Percentiles rank a stretch among this genome's conserved stretches.
Conservation (phyloP, 2,329 filamentous ascomycete species). For the Trichoderma sp. region DNA sequence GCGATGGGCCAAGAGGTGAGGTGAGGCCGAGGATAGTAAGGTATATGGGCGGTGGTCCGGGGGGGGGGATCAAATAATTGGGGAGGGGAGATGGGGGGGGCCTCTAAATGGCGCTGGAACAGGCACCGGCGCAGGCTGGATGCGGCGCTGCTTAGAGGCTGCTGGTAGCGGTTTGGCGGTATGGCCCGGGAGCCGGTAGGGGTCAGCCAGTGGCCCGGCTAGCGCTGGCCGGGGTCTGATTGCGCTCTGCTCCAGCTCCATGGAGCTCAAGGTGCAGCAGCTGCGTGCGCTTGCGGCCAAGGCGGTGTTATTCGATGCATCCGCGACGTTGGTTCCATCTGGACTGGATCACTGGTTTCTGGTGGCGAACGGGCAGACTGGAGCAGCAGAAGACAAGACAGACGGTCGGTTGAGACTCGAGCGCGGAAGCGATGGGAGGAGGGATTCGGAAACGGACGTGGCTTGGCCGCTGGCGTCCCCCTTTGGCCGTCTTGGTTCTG, state of each 20-base stretch:
- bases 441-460: neutral
- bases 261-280: too few relatives aligned
- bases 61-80: neutral
- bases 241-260: neutral
- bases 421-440: too few relatives aligned
- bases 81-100: neutral
- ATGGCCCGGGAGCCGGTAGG: neutral
- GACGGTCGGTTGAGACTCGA: neutral
- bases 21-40: conserved; percentile 15
- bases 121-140: conserved; percentile 18
- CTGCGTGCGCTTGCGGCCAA: conserved; percentile 19
- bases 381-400: neutral
- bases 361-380: neutral
- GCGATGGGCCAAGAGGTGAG: neutral
- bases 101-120: conserved; percentile 10
- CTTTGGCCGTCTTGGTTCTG: too few relatives aligned
- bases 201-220: neutral
- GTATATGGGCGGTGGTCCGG: conserved; percentile 12
- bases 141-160: conserved; percentile 9
- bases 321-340: conserved; percentile 3
- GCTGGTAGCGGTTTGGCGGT: conserved; percentile 7
- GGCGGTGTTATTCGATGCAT: neutral
- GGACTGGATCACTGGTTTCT: neutral
- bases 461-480: neutral
- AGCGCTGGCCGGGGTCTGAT: conserved; percentile 22